Evolutionary conservation across 2,329 filamentous ascomycete genomes (phyloP), one percentile per base, ranked within the genome.

Genomic region (Phoma sp.): DNA sequence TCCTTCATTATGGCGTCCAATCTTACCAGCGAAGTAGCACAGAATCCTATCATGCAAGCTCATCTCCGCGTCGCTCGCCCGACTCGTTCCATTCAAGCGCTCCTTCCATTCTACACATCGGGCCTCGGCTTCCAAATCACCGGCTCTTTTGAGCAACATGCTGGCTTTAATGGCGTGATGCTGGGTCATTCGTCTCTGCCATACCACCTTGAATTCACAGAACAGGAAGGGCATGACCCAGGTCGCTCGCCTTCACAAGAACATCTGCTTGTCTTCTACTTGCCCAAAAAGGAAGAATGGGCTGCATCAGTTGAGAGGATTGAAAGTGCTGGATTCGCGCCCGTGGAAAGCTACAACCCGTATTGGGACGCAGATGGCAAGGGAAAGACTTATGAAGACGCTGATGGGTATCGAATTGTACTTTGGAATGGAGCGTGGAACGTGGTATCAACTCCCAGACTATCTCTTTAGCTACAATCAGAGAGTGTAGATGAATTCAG

Each of bases 401-500:
- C 75, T 8, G 79, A 81, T 66, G 79, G 78, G 13, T 81, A 78
- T 65, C 65, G 77, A 7, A 62, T 79, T 35, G 78, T 80, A 32
- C 61, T 81, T 30, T 75, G 67, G 23, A 75, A 76, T 39, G 62
- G 48, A 27, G 53, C 5, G 3, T 67, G 64, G 64, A 39, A 22
- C 3, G 27, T 29, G 27, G 6, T 29, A 9, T 30, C 14, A 30
- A 2, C 40, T 48, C 4, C 33, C 18, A 33, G 8, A n/a, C 13
- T 33, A 11, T 33, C 9, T 33, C 10, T 33, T 4, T 33, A 9
- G 4, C 4, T 11, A 8, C 32, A 33, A 5, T 33, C 32, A 84
- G 42, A 86, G 56, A 18, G 78, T 80, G 67, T 89, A 89, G 0
- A 83, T 71, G 65, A 89, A 88, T 67, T 89, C 78, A 0, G 74